Conservation (phyloP, 148 eudicot species). For the Rhododendron henanense region DNA sequence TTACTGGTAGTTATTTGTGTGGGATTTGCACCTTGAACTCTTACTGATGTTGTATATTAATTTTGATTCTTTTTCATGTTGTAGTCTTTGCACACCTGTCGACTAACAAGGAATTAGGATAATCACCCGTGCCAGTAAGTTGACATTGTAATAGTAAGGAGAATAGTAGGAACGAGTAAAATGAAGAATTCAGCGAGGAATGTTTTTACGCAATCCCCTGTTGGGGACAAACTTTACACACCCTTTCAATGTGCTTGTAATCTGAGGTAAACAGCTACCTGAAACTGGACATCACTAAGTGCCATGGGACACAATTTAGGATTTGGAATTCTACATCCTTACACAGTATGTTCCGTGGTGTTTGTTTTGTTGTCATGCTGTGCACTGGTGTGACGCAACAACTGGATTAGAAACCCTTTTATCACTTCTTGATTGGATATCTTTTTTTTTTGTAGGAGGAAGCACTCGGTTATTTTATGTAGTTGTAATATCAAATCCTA, state of each 20-base stretch:
- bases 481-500: neutral
- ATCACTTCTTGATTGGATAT: neutral
- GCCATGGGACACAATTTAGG: neutral
- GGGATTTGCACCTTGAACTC: neutral
- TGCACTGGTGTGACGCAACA: neutral
- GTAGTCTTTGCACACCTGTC: neutral
- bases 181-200: neutral
- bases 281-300: neutral
- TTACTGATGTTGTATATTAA: neutral
- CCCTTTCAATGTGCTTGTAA: neutral
- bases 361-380: neutral
- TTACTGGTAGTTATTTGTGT: neutral
- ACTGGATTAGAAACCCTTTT: neutral
- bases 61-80: neutral
- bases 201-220: neutral
- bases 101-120: neutral
- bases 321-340: neutral
- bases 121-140: neutral
- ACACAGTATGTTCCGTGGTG: neutral
- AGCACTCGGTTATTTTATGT: neutral
- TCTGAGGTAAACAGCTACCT: neutral
- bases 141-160: neutral
- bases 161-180: neutral
- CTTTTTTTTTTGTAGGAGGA: neutral
- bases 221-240: neutral